phyloP scores from a whole-genome alignment of 129 eudicot genomes.

The Flaveria sonorensis region DNA sequence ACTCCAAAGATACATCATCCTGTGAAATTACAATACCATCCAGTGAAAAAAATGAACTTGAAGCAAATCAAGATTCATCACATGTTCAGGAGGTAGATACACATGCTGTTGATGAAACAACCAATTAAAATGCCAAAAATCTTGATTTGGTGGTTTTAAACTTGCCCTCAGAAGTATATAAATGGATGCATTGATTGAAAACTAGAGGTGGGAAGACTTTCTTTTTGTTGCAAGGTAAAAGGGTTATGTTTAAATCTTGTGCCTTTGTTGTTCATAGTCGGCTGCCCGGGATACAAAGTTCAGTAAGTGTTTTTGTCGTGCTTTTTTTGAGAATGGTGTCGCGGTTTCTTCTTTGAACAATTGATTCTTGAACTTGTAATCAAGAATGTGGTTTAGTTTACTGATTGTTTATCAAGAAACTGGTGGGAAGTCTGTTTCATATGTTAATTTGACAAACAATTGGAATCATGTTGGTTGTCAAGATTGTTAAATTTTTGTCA shows the following conservation, averaged over 20 bases:
- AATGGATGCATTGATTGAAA: constrained; percentile 23
- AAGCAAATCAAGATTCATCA: constrained; percentile 30
- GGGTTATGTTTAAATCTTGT: constrained; percentile 28
- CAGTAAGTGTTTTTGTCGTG: constrained; percentile 31
- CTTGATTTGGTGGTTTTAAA: constrained; percentile 22
- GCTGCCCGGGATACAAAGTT: constrained; percentile 28
- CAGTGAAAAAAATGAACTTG: constrained; percentile 34
- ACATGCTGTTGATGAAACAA: constrained; percentile 34
- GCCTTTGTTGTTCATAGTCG: constrained; percentile 41
- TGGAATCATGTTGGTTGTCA: constrained; percentile 38
- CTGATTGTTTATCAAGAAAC: constrained; percentile 37
- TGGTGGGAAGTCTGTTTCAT: constrained; percentile 34
- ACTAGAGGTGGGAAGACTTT: constrained; percentile 31
- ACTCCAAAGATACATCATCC: constrained; percentile 37
- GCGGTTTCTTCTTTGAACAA: constrained; percentile 34
- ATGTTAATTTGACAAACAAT: constrained; percentile 26
- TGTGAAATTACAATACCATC: constrained; percentile 27
- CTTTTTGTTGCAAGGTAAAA: constrained; percentile 10
- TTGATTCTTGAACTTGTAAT: constrained; percentile 37
- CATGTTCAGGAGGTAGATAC: constrained; percentile 22
- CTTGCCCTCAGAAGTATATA: constrained; percentile 37
- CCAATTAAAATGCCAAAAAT: constrained; percentile 28
- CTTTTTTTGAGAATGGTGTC: constrained; percentile 30
- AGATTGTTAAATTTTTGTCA: constrained; percentile 24
- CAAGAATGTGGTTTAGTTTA: constrained; percentile 39